A percentile compares a stretch with the other conserved stretches of the same genome.
Evolutionary conservation across 306 rosid genomes (phyloP).

Genomic region (Gastrolobium villosum): DNA sequence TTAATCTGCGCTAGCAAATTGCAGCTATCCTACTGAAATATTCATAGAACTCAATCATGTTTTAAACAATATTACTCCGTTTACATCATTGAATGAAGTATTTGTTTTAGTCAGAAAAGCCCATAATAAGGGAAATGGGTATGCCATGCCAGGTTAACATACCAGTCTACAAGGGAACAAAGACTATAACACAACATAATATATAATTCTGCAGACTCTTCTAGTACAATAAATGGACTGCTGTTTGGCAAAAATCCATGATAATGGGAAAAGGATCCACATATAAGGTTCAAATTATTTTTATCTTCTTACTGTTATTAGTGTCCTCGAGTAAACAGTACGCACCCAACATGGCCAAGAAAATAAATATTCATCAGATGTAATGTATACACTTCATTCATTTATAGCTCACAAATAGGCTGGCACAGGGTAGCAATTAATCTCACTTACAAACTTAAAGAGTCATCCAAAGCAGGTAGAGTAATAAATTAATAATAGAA

Average conservation of each 20-base stretch:
- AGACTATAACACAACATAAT: constrained; percentile 3
- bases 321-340: constrained; percentile 12
- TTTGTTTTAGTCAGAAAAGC: constrained; percentile 10
- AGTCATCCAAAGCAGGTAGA: constrained; percentile 24
- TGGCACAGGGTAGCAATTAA: constrained; percentile 20
- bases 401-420: constrained; percentile 30
- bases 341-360: not conserved
- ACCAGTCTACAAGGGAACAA: constrained; percentile 1
- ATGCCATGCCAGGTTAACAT: not conserved
- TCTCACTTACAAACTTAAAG: constrained; percentile 38
- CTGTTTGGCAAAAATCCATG: constrained; percentile 18
- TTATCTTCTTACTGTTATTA: not conserved
- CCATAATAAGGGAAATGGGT: not conserved
- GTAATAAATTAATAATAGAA: constrained; percentile 41
- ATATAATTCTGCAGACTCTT: constrained; percentile 22
- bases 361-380: constrained; percentile 22
- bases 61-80: not conserved
- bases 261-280: not conserved
- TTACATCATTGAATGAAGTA: constrained; percentile 11
- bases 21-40: not conserved
- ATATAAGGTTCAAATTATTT: not conserved
- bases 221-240: not conserved
- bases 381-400: constrained; percentile 8
- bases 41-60: not conserved
- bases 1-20: constrained; percentile 10